These are phyloP conservation scores for Crithidia mellificae DNA, from an alignment of 208 protist genomes.

Conservation along the genomic window DNA sequence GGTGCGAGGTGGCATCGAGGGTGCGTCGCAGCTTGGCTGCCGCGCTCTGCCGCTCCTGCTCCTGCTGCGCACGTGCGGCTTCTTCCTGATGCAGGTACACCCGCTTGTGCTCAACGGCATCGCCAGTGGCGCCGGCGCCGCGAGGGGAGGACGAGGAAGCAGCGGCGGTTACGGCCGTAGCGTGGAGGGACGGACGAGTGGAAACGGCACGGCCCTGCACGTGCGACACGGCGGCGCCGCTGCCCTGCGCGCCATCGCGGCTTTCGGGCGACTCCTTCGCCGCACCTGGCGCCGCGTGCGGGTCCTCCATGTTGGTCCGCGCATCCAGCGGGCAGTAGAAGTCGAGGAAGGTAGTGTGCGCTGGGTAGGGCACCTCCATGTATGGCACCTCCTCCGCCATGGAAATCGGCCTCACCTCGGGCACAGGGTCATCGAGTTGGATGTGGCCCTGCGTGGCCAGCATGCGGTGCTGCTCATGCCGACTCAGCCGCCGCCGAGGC, in stretches of 20 bases:
- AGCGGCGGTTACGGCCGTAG: slow-evolving; percentile 4
- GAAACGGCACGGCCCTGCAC: slow-evolving; percentile 27
- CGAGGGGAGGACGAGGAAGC: too few relatives aligned
- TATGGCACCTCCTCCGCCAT: slow-evolving; percentile 44
- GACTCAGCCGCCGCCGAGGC: slow-evolving; percentile 49
- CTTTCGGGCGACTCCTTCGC: not conserved
- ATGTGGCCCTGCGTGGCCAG: slow-evolving; percentile 47
- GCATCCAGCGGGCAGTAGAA: slow-evolving; percentile 34
- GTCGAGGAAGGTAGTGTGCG: slow-evolving; percentile 22
- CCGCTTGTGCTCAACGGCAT: slow-evolving; percentile 8
- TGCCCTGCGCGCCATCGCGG: too few relatives aligned
- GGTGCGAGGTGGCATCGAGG: slow-evolving; percentile 6
- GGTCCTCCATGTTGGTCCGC: not conserved
- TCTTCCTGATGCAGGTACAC: slow-evolving; percentile 29
- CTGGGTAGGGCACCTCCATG: slow-evolving; percentile 30
- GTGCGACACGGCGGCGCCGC: not conserved
- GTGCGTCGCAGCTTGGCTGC: slow-evolving; percentile 30
- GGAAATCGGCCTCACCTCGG: slow-evolving; percentile 46
- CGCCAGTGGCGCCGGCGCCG: not conserved
- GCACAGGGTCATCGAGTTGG: slow-evolving; percentile 41
- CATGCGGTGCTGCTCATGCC: slow-evolving; percentile 81
- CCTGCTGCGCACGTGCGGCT: slow-evolving; percentile 5
- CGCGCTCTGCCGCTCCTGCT: slow-evolving; percentile 21
- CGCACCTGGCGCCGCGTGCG: not conserved
- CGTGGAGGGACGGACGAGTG: slow-evolving; percentile 15